Base-by-base conservation (phyloP, 1,284 basidiomycete genomes). In the Boletus mariae region DNA sequence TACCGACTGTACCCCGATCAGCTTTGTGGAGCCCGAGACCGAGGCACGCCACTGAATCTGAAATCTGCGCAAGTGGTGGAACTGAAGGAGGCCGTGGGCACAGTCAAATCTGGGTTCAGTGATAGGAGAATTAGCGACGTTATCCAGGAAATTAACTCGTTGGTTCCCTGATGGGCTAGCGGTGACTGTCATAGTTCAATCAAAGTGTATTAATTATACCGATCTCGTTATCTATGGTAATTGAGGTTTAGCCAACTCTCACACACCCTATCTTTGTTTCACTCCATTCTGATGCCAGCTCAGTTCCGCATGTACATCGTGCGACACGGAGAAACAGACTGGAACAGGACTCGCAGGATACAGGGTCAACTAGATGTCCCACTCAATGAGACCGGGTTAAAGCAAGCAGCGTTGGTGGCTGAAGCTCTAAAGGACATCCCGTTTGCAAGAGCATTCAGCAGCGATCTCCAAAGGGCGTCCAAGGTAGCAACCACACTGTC, bases 241-340 rank as follows among this genome's bases (percentile, higher is more conserved):
- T 8, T 15, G 9, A 42, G 41, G 26, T 32, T 17, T 5, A n/a
- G 10, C 34, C 20, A 34, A 52, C 34, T 44, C 52, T 48, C 54
- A 49, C 52, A 15, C 53, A 4, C 40, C 29, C 6, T 23, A 12
- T n/a, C 58, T 43, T 38, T 28, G 17, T 38, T 13, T n/a, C 29
- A 29, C 23, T 41, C 25, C 28, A 15, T 51, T 49, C 25, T 53
- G 35, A 67, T 66, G 63, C 53, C 56, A 31, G 49, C 67, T 47
- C 52, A 58, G 45, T 69, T 74, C 34, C 73, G 73, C 42, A 62
- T 90, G 38, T 87, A 84, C 64, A 71, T 90, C 55, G 78, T 90
- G 43, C 80, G 87, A 44, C 88, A 90, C 61, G 88, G 87, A 32
- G 87, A 90, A 71, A 90, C 87, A 29, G 75, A 82, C 46, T 81